A percentile compares a stretch with the other conserved stretches of the same genome.
Evolutionary conservation across 768 basidiomycete species (phyloP).

Genomic region (Phanerodontia chrysosporium): DNA sequence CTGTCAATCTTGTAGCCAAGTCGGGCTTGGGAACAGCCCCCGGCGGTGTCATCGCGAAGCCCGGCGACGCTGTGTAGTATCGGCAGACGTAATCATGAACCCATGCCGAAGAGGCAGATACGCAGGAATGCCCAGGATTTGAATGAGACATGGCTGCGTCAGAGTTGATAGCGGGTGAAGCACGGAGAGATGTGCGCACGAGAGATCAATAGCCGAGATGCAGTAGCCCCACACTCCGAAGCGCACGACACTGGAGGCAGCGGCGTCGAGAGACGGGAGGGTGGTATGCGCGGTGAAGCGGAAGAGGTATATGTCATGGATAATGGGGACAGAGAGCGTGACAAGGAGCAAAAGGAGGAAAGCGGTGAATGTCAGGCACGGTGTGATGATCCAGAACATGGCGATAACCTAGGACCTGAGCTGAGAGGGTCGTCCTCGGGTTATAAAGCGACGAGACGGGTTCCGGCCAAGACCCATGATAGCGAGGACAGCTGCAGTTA

Average conservation of each 20-base stretch:
- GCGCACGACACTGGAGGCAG: slow-evolving; percentile 34
- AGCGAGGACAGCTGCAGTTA: neutral
- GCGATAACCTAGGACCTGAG: neutral
- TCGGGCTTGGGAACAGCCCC: slow-evolving; percentile 40
- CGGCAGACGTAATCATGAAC: slow-evolving; percentile 1
- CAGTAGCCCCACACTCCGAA: slow-evolving; percentile 70
- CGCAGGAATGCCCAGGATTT: neutral
- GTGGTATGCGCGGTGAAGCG: slow-evolving; percentile 35
- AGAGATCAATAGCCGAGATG: slow-evolving; percentile 40
- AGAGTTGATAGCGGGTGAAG: slow-evolving; percentile 14
- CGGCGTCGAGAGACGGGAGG: slow-evolving; percentile 30
- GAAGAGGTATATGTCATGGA: slow-evolving; percentile 52
- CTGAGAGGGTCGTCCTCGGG: neutral
- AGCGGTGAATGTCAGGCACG: slow-evolving; percentile 44
- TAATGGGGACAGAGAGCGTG: slow-evolving; percentile 58
- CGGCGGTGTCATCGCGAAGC: slow-evolving; percentile 32
- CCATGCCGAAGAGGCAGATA: no score
- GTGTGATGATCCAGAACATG: slow-evolving; percentile 29
- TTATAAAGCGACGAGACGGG: neutral
- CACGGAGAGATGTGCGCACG: slow-evolving; percentile 29
- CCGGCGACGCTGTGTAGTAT: slow-evolving; percentile 35
- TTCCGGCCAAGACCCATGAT: neutral
- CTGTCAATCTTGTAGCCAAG: slow-evolving; percentile 57
- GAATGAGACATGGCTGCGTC: slow-evolving; percentile 8
- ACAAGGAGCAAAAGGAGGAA: slow-evolving; percentile 61